Conservation (phyloP, 2,329 filamentous ascomycete species). For the Elsinoe fawcettii region DNA sequence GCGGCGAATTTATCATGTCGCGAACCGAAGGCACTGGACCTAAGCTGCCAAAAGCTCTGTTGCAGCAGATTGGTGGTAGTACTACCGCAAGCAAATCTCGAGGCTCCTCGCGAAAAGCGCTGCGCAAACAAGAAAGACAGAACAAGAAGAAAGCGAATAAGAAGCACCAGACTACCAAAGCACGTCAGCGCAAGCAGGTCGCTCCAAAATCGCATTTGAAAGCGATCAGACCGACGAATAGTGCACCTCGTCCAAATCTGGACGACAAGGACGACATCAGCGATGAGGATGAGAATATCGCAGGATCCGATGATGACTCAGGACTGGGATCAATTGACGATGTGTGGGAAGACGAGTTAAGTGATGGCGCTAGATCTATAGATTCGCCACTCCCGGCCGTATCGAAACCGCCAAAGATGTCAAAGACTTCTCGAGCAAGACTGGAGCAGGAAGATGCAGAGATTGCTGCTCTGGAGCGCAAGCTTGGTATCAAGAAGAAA, state of each 20-base stretch:
- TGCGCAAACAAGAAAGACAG: slow-evolving; percentile 57
- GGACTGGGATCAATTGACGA: no score
- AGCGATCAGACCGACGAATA: no score
- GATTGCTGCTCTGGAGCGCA: slow-evolving; percentile 80
- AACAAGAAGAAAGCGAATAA: slow-evolving; percentile 48
- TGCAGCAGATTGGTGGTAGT: slow-evolving; percentile 36
- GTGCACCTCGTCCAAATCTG: no score
- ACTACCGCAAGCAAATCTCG: slow-evolving; percentile 15
- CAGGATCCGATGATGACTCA: no score
- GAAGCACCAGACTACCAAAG: slow-evolving; percentile 18
- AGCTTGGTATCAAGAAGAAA: slow-evolving; percentile 75
- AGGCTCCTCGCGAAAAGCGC: slow-evolving; percentile 29
- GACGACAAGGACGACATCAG: no score
- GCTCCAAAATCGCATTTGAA: no score
- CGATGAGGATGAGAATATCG: no score
- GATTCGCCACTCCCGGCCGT: background rate
- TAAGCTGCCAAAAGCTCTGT: slow-evolving; percentile 40
- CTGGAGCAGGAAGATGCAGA: slow-evolving; percentile 78
- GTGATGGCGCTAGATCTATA: slow-evolving; percentile 3
- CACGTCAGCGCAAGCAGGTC: slow-evolving; percentile 10
- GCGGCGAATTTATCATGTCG: background rate
- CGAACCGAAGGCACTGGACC: slow-evolving; percentile 26
- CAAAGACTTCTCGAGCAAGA: slow-evolving; percentile 48
- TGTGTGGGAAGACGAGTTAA: background rate
- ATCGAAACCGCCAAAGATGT: slow-evolving; percentile 23